Evolutionary conservation across 495 filamentous ascomycete genomes (phyloP).

Genomic region (Xylaria intraflava): DNA sequence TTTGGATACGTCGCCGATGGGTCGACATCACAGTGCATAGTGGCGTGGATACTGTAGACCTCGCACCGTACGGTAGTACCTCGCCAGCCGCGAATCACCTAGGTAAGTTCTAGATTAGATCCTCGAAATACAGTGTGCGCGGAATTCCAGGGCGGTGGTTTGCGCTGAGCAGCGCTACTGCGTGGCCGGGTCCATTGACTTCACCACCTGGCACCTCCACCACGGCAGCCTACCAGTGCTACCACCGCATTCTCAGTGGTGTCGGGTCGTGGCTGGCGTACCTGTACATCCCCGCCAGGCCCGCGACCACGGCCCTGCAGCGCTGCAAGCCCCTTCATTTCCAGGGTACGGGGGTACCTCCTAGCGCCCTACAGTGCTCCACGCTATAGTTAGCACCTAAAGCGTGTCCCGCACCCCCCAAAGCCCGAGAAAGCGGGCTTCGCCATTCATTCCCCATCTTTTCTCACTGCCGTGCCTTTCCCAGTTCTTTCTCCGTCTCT

Average conservation of each 20-base stretch:
- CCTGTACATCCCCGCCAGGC: background rate
- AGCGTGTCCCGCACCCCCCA: background rate
- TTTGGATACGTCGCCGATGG: background rate
- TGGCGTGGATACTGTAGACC: no score
- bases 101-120: background rate
- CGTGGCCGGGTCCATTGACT: no score
- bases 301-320: constrained; percentile 1
- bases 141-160: background rate
- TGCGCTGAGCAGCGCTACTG: background rate
- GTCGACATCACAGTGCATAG: no score
- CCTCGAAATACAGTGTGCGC: background rate
- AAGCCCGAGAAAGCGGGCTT: constrained; percentile 1
- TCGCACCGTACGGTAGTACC: background rate
- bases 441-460: constrained; percentile 14
- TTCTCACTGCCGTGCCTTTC: constrained; percentile 12
- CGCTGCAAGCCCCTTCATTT: constrained; percentile 13
- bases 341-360: background rate
- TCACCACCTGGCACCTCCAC: no score
- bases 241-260: background rate
- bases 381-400: background rate
- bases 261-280: background rate
- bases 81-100: no score
- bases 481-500: constrained; percentile 7
- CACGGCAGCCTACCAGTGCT: no score
- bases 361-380: background rate